phyloP scores from a whole-genome alignment of 495 filamentous ascomycete genomes.

The Opeltia flavorubescens region DNA sequence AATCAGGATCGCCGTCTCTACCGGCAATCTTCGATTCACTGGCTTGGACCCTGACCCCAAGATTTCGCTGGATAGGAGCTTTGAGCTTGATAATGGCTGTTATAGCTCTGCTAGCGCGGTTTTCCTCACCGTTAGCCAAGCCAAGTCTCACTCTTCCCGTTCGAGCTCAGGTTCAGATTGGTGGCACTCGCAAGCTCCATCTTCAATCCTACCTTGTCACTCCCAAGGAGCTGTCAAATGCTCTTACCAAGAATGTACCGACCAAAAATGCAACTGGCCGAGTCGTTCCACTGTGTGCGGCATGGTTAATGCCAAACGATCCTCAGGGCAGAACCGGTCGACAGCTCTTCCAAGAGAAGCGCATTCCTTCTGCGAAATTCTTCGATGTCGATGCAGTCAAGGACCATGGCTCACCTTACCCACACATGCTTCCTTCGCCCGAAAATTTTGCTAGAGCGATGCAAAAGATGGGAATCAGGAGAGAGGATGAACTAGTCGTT shows the following conservation, averaged over 20 bases:
- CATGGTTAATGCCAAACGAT: constrained; percentile 95
- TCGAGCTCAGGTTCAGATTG: constrained; percentile 3
- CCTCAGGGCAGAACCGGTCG: constrained; percentile 57
- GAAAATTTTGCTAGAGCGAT: constrained; percentile 75
- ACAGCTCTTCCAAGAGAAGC: constrained; percentile 57
- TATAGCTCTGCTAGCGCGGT: not conserved
- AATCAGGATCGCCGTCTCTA: not conserved
- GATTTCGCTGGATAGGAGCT: not conserved
- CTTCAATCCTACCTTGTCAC: constrained; percentile 76
- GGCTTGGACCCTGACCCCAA: no score
- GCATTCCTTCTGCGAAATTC: constrained; percentile 82
- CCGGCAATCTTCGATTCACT: no score
- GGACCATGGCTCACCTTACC: constrained; percentile 75
- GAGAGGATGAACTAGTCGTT: constrained; percentile 79
- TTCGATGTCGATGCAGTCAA: constrained; percentile 89
- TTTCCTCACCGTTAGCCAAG: not conserved
- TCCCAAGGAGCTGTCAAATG: constrained; percentile 64
- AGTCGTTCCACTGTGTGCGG: constrained; percentile 75
- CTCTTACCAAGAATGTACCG: constrained; percentile 61
- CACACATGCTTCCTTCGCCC: constrained; percentile 86
- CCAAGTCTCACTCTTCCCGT: not conserved
- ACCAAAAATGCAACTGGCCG: constrained; percentile 61
- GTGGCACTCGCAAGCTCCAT: constrained; percentile 28
- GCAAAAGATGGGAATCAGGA: constrained; percentile 69
- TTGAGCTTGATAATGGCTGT: not conserved